Percentiles rank a stretch among this genome's conserved stretches.
These are phyloP conservation scores for Annulohypoxylon stygium DNA, from an alignment of 495 filamentous ascomycete genomes.

Conservation along the genomic window DNA sequence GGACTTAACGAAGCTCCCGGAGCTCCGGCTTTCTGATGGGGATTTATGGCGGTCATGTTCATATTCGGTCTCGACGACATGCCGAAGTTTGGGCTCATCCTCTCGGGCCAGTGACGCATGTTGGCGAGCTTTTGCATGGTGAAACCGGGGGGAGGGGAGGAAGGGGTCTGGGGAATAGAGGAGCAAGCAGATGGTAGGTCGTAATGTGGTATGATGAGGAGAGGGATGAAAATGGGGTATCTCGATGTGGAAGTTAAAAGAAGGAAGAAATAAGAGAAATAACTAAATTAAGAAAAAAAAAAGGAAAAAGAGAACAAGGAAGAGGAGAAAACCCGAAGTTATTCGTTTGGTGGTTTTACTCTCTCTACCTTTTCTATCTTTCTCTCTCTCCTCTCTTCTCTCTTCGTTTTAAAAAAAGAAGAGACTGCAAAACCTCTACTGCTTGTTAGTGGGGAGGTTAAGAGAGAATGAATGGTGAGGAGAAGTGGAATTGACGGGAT, in stretches of 20 bases:
- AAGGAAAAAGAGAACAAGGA: slow-evolving; percentile 48
- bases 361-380: slow-evolving; percentile 52
- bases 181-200: background rate
- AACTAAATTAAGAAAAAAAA: slow-evolving; percentile 40
- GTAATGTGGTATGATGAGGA: slow-evolving; percentile 6
- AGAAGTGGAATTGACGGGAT: slow-evolving; percentile 57
- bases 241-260: slow-evolving; percentile 32
- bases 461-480: slow-evolving; percentile 53
- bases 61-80: slow-evolving; percentile 79
- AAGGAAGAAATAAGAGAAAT: slow-evolving; percentile 50
- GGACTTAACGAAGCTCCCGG: slow-evolving; percentile 75
- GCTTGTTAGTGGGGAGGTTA: slow-evolving; percentile 48
- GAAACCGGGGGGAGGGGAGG: slow-evolving; percentile 49
- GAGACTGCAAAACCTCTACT: slow-evolving; percentile 43
- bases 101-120: slow-evolving; percentile 89
- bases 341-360: slow-evolving; percentile 39
- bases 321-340: slow-evolving; percentile 49
- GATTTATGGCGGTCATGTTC: slow-evolving; percentile 76
- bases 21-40: slow-evolving; percentile 73
- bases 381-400: slow-evolving; percentile 44
- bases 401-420: slow-evolving; percentile 12
- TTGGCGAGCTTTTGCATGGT: slow-evolving; percentile 94
- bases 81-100: slow-evolving; percentile 84
- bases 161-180: slow-evolving; percentile 46
- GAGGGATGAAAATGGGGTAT: slow-evolving; percentile 45